Evolutionary conservation across 2,329 filamentous ascomycete genomes (phyloP).

Genomic region (Paecilomyces sp.): DNA sequence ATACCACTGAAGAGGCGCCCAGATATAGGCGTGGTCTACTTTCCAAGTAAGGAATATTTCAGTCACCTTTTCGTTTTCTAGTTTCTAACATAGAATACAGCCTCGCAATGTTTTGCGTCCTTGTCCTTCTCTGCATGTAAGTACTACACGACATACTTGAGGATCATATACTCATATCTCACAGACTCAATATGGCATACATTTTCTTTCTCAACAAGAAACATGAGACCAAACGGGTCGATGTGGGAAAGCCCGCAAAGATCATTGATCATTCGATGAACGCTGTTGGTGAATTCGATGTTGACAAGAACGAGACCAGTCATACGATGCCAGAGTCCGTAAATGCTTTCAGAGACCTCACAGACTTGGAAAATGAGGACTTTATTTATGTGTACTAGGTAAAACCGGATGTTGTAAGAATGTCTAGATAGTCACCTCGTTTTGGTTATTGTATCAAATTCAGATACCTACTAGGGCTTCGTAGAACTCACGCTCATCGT

Average conservation of each 20-base stretch:
- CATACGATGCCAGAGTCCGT: slow-evolving; percentile 30
- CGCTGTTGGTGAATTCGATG: slow-evolving; percentile 22
- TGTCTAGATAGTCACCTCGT: not conserved
- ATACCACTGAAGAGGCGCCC: not conserved
- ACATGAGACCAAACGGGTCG: slow-evolving; percentile 48
- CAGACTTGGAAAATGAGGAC: slow-evolving; percentile 56
- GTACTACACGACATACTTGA: not conserved
- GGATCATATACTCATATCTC: not conserved
- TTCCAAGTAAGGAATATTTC: not conserved
- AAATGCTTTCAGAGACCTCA: slow-evolving; percentile 52
- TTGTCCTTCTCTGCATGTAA: slow-evolving; percentile 46
- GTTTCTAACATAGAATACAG: slow-evolving; percentile 10
- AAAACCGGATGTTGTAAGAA: not conserved
- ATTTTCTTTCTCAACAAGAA: slow-evolving; percentile 48
- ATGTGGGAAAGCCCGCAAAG: slow-evolving; percentile 52
- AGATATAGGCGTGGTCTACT: not conserved
- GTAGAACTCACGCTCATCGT: too few species aligned
- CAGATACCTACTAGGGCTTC: too few species aligned
- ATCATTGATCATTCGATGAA: slow-evolving; percentile 56
- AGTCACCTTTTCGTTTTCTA: not conserved
- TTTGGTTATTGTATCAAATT: too few species aligned
- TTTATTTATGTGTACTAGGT: slow-evolving; percentile 52
- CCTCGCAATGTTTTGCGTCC: slow-evolving; percentile 52
- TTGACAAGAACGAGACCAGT: slow-evolving; percentile 20
- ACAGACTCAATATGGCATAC: slow-evolving; percentile 37